Conservation (phyloP, 345 rosid species). For the Isatis tinctoria region DNA sequence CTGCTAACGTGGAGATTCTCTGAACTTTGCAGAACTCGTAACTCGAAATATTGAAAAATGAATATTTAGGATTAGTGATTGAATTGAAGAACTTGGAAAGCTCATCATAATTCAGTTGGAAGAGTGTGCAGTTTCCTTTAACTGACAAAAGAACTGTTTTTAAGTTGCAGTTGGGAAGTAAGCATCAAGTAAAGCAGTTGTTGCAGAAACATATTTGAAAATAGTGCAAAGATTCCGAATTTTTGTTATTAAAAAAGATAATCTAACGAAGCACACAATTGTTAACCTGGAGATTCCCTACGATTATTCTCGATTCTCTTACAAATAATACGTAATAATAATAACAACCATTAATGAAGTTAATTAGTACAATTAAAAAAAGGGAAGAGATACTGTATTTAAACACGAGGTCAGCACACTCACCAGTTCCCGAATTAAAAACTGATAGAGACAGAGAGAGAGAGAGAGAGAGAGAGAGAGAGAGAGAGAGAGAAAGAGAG, state of each 20-base stretch:
- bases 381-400: background rate
- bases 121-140: background rate
- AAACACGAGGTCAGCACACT: conserved; percentile 12
- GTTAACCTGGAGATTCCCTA: background rate
- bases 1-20: no score
- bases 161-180: background rate
- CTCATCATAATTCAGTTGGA: background rate
- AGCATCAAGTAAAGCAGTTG: background rate
- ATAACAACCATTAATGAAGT: background rate
- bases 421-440: conserved; percentile 20
- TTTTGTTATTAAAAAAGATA: conserved; percentile 41
- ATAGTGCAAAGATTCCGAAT: background rate
- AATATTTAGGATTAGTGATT: no score
- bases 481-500: conserved; percentile 15
- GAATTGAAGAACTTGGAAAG: background rate
- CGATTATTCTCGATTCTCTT: background rate
- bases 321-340: background rate
- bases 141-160: background rate
- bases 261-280: conserved; percentile 24
- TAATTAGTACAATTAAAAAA: background rate
- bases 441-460: conserved; percentile 31
- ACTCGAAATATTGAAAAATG: no score
- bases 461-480: conserved; percentile 25
- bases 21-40: no score
- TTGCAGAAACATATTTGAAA: background rate